Percentiles rank a stretch among this genome's conserved stretches.
phyloP scores from a whole-genome alignment of 768 basidiomycete genomes.

The Hortiboletus campestris region DNA sequence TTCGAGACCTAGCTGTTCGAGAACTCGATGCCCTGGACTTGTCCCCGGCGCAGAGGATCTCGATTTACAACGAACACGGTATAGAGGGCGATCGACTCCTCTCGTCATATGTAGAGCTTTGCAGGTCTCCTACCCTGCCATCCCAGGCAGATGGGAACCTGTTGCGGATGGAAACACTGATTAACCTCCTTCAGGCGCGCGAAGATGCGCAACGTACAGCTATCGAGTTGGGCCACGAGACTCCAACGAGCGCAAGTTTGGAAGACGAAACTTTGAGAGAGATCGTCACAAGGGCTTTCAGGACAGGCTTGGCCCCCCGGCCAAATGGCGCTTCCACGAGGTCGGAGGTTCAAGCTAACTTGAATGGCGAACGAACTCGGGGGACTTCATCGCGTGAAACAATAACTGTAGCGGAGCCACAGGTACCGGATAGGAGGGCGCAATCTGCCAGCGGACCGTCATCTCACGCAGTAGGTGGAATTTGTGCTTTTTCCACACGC shows the following conservation, averaged over 20 bases:
- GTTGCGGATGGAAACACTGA: slow-evolving; percentile 54
- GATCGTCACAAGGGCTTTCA: slow-evolving; percentile 35
- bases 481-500: not conserved
- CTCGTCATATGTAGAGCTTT: slow-evolving; percentile 51
- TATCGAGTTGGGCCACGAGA: slow-evolving; percentile 24
- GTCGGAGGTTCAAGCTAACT: slow-evolving; percentile 17
- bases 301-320: slow-evolving; percentile 15
- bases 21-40: slow-evolving; percentile 51
- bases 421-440: slow-evolving; percentile 2
- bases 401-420: slow-evolving; percentile 7
- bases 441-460: not conserved
- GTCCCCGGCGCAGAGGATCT: slow-evolving; percentile 50
- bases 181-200: slow-evolving; percentile 53
- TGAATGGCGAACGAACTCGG: slow-evolving; percentile 1
- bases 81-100: slow-evolving; percentile 53
- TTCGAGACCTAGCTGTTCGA: slow-evolving; percentile 50
- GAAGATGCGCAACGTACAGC: slow-evolving; percentile 46
- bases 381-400: not conserved
- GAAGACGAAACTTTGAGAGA: slow-evolving; percentile 29
- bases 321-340: slow-evolving; percentile 16
- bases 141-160: slow-evolving; percentile 50
- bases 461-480: slow-evolving; percentile 7
- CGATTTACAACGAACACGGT: slow-evolving; percentile 51
- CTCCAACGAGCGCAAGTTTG: slow-evolving; percentile 34
- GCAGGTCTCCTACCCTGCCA: slow-evolving; percentile 51